These are phyloP conservation scores for Phytophthora litchii DNA, from an alignment of 352 stramenopile species.

Conservation along the genomic window DNA sequence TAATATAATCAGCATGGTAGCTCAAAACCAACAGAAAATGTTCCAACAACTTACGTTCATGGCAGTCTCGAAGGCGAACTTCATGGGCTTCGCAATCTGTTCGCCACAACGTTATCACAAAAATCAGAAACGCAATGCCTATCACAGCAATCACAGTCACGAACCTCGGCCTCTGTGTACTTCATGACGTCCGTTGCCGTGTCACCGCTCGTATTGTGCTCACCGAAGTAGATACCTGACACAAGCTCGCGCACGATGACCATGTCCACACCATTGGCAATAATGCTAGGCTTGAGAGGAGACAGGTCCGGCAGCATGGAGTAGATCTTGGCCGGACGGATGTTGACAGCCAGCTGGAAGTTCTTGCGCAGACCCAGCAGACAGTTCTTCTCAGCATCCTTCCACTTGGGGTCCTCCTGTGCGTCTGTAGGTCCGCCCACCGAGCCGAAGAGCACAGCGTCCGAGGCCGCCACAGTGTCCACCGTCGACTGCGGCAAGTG, in stretches of 20 bases:
- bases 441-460: slow-evolving; percentile 96
- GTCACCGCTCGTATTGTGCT: slow-evolving; percentile 74
- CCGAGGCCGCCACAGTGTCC: slow-evolving; percentile 88
- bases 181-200: slow-evolving; percentile 96
- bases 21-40: neutral
- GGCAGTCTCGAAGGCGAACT: slow-evolving; percentile 87
- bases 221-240: slow-evolving; percentile 99
- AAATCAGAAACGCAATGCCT: neutral
- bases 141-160: neutral
- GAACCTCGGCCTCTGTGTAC: slow-evolving; percentile 94
- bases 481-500: slow-evolving; percentile 96
- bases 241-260: slow-evolving; percentile 99
- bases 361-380: slow-evolving; percentile 98
- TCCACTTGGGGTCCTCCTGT: slow-evolving; percentile 89
- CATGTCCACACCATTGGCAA: slow-evolving; percentile 96
- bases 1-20: neutral
- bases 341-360: slow-evolving; percentile 98
- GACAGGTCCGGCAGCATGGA: slow-evolving; percentile 97
- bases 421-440: slow-evolving; percentile 96
- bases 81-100: slow-evolving; percentile 79
- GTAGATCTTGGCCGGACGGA: slow-evolving; percentile 98
- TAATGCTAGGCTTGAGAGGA: slow-evolving; percentile 96
- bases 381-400: slow-evolving; percentile 94
- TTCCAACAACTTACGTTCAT: slow-evolving; percentile 53
- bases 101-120: neutral